phyloP scores from a whole-genome alignment of 163 green algal species.

The Scenedesmus sp. region DNA sequence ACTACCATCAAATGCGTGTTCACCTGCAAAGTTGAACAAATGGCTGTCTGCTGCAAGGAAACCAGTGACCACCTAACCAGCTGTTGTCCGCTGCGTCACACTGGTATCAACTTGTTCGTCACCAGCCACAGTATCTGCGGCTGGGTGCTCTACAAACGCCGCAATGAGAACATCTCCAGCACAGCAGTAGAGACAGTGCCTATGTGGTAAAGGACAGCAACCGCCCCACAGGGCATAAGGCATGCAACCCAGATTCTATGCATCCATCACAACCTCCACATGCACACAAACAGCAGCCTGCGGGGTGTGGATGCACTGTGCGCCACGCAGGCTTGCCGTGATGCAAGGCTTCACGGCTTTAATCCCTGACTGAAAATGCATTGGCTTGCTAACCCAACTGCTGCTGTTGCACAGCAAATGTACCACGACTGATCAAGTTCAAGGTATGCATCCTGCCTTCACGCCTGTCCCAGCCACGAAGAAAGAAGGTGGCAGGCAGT shows the following conservation, averaged over 20 bases:
- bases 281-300: background rate
- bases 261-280: background rate
- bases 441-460: background rate
- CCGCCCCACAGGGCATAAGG: background rate
- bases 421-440: background rate
- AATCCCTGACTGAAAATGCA: background rate
- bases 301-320: background rate
- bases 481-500: background rate
- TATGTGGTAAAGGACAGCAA: background rate
- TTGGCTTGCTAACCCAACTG: background rate
- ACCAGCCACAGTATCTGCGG: too few species aligned
- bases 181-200: background rate
- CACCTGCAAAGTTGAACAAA: too few species aligned
- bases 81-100: too few species aligned
- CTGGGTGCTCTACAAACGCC: too few species aligned
- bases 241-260: background rate
- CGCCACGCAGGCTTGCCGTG: background rate
- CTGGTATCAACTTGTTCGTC: too few species aligned
- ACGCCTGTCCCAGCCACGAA: background rate
- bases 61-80: too few species aligned
- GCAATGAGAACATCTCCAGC: too few species aligned
- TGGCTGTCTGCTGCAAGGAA: too few species aligned
- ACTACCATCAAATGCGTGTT: too few species aligned
- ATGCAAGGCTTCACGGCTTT: background rate
- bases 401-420: background rate